Evolutionary conservation across 169 alveolate genomes (phyloP).

Genomic region (Plasmodium fragile): DNA sequence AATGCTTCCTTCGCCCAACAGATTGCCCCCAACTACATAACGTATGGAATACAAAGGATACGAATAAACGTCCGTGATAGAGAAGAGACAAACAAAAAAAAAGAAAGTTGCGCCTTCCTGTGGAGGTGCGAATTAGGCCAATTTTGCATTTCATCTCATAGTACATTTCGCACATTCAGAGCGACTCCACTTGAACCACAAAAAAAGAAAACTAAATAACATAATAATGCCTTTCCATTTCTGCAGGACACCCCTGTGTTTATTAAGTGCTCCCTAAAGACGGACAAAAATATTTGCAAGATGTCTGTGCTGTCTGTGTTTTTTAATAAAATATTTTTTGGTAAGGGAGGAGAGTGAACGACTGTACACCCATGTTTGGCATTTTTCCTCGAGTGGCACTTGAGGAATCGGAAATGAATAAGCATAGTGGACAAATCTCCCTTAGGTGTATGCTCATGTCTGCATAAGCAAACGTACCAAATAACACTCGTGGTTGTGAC

Average conservation of each 20-base stretch:
- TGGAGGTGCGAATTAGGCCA: not conserved
- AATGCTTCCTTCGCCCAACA: not conserved
- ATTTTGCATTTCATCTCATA: not conserved
- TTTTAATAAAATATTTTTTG: slow-evolving; percentile 62
- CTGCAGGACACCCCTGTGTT: slow-evolving; percentile 31
- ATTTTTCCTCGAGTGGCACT: not conserved
- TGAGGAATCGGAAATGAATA: not conserved
- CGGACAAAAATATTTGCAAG: slow-evolving; percentile 57
- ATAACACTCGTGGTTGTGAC: not conserved
- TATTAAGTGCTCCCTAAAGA: slow-evolving; percentile 58
- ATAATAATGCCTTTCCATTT: not conserved
- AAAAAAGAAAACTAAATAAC: not conserved
- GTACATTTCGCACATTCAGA: not conserved
- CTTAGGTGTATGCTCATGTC: not conserved
- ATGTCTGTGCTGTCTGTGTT: slow-evolving; percentile 60
- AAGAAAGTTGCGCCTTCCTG: not conserved
- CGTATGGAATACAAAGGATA: slow-evolving; percentile 60
- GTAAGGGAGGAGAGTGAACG: not conserved
- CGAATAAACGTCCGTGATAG: slow-evolving; percentile 32
- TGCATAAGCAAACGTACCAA: not conserved
- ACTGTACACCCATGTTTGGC: not conserved
- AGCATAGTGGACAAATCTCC: not conserved
- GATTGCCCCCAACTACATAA: slow-evolving; percentile 69
- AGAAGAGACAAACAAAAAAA: not conserved
- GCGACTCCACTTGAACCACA: not conserved